A percentile compares a stretch with the other conserved stretches of the same genome.
Evolutionary conservation across 805 yeast species (phyloP).

Genomic region (Kluyveromyces starmeri): DNA sequence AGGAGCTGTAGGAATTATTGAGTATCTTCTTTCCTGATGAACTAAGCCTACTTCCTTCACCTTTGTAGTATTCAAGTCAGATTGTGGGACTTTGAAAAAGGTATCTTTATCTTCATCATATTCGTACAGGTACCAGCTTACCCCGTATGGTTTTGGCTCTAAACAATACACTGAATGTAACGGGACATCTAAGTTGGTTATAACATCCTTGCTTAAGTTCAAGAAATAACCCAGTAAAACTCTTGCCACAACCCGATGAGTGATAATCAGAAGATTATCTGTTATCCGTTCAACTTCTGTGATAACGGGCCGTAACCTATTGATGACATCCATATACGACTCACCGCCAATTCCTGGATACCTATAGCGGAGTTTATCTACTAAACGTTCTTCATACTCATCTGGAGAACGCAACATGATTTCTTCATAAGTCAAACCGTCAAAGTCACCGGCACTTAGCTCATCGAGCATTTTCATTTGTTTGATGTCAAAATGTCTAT

Average conservation of each 20-base stretch:
- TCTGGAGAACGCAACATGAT: conserved; percentile 64
- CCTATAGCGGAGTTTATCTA: conserved; percentile 73
- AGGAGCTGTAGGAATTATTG: conserved; percentile 74
- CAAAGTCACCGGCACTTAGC: conserved; percentile 85
- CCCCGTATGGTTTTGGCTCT: conserved; percentile 93
- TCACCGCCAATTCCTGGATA: conserved; percentile 98
- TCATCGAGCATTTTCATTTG: conserved; percentile 92
- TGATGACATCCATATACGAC: conserved; percentile 86
- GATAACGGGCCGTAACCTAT: conserved; percentile 79
- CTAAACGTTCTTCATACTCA: conserved; percentile 69
- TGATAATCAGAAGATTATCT: conserved; percentile 72
- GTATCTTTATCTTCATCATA: conserved; percentile 71
- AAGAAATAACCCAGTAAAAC: conserved; percentile 82
- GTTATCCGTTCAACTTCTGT: conserved; percentile 89
- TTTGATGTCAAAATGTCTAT: conserved; percentile 63
- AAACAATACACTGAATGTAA: conserved; percentile 82
- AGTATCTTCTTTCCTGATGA: conserved; percentile 58
- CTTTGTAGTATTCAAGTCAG: conserved; percentile 37
- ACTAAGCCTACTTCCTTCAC: conserved; percentile 65
- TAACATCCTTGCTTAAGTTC: conserved; percentile 68
- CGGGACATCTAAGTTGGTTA: conserved; percentile 89
- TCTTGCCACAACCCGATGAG: conserved; percentile 88
- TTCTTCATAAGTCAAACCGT: conserved; percentile 87
- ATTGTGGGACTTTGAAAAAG: conserved; percentile 56
- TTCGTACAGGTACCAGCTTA: conserved; percentile 85